Base-by-base conservation (phyloP, 371 early-diverging fungal genomes). In the Mortierella polycephala region DNA sequence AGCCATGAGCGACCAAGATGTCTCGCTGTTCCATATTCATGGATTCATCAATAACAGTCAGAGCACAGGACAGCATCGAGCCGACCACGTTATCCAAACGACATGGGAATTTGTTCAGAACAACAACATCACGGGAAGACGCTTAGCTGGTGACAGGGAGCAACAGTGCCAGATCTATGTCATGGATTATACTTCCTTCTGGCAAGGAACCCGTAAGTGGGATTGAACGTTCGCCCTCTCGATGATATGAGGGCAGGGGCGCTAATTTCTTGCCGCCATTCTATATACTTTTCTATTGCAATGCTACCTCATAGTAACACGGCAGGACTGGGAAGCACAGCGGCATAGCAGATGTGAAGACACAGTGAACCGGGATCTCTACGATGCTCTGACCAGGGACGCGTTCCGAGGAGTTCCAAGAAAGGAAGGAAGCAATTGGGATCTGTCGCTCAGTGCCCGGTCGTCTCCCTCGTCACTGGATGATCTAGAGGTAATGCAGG, bases 171-270 rank as follows among this genome's bases (percentile, higher is more conserved):
- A 52, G 30, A 30, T 76, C 14, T 59, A 56, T 40, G 56, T 76
- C 16, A 76, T 64, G 71, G 71, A 76, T n/a, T 76, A 71, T 49
- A 57, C 52, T 12, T 59, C 71, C 16, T 71, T 71, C 64, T 76
- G 76, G 76, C 60, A 62, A 45, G 76, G 76, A n/a, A 67, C 56
- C 2, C 41, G 76, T 76, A 67, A 45, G 57, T 47, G 37, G 49
- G 7, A 11, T 8, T 23, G 20, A 0, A 1, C 30, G 12, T 39
- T 42, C n/a, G 11, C 52, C 16, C 20, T 49, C 12, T n/a, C 46
- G 6, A 57, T 45, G 13, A 1, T 47, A 46, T 18, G 39, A 37
- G 8, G 6, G 13, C 55, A 42, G 20, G 16, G 39, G 42, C 0
- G 6, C 46, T 18, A 59, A 44, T 0, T 55, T 30, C 10, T 30